Conservation (phyloP, 2,329 filamentous ascomycete genomes). For the Rachicladosporium sp. region DNA sequence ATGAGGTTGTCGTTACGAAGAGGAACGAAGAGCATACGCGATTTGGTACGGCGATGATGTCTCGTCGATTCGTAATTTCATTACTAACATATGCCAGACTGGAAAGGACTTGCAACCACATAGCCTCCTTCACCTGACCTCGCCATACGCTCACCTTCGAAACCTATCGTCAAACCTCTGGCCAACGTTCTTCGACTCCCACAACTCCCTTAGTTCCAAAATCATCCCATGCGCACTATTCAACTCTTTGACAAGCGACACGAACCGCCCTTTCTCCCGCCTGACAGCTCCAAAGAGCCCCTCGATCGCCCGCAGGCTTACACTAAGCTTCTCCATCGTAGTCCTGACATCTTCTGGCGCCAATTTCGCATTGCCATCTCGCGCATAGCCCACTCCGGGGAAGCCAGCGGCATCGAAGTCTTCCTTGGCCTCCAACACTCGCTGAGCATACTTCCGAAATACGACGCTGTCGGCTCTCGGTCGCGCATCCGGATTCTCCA, state of each 20-base stretch:
- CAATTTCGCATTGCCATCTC: neutral
- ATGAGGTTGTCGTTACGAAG: conserved; percentile 29
- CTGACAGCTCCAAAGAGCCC: conserved; percentile 9
- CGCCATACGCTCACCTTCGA: neutral
- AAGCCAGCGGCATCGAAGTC: too few species aligned
- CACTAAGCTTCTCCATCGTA: conserved; percentile 8
- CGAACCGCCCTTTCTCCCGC: conserved; percentile 7
- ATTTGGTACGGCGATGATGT: conserved; percentile 28
- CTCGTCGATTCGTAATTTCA: neutral
- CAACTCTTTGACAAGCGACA: conserved; percentile 10
- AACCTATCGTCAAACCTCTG: neutral
- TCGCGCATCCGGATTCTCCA: neutral
- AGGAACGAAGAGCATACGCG: conserved; percentile 28
- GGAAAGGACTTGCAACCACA: conserved; percentile 12
- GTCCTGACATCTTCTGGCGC: conserved; percentile 5
- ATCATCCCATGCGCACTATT: conserved; percentile 9
- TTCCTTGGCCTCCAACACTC: too few species aligned
- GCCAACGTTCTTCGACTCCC: conserved; percentile 4
- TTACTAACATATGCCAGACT: conserved; percentile 10
- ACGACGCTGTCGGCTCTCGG: conserved; percentile 2
- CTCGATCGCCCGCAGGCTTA: conserved; percentile 10
- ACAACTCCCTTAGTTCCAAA: conserved; percentile 8
- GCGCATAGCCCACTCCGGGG: neutral
- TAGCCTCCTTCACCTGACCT: neutral
- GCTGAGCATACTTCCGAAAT: neutral